Evolutionary conservation across 805 yeast genomes (phyloP), one percentile per base, ranked within the genome.

Genomic region (Yarrowia phangngaensis): DNA sequence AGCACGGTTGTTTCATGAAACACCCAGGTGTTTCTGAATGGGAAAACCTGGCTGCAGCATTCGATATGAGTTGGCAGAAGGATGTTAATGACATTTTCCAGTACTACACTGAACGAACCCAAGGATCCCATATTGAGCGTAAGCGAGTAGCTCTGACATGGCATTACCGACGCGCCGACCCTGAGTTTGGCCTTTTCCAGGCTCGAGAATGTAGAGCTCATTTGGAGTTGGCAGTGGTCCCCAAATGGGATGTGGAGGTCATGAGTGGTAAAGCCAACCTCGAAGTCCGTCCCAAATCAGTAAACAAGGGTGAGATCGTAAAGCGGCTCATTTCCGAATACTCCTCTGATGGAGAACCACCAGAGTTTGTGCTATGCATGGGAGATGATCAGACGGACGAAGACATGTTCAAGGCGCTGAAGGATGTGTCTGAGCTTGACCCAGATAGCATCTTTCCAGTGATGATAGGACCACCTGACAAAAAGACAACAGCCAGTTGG

Each of bases 321-420:
- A 83, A 79, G 61, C 69, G 88, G 53, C 72, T 90, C 51, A 85
- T 86, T 8, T 68, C 79, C 15, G 70, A 69, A 24, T 61, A 66
- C 28, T 56, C 61, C 9, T 20, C 27, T 5, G 53, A 67, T 27
- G 59, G 63, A 14, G 71, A 75, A 45, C 69, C 78, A 47, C 92
- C 96, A 0, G 95, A 86, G 59, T 90, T 92, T 61, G 77, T 84
- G 30, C 66, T 90, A 49, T 92, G 97, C 68, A 67, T 87, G 33
- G 99, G 99, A 45, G 99, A 92, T 65, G 99, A 92, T 64, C 74
- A 82, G 31, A 92, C 99, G 0, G 99, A 92, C 65, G 99, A 92
- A 65, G 98, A 92, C 61, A 92, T 92, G 99, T 92, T 92, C 65
- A 73, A 71, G 52, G 82, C 90, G 20, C 70, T 92, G 58, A 76